Conservation (phyloP, 345 rosid genomes). For the Eucalyptus polybractea region DNA sequence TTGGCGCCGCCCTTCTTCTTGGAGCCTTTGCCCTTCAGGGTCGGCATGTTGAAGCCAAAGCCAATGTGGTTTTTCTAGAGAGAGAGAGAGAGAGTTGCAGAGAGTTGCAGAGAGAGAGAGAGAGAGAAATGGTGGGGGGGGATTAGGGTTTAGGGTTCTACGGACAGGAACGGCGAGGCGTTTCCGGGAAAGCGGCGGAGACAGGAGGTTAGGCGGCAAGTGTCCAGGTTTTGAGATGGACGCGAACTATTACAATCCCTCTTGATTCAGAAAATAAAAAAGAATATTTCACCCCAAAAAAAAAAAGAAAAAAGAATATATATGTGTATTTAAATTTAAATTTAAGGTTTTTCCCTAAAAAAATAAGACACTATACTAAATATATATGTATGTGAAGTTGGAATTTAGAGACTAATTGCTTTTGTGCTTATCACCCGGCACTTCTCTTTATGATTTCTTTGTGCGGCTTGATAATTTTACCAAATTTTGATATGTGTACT, state of each 20-base stretch:
- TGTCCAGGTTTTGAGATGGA: neutral
- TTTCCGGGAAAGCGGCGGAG: neutral
- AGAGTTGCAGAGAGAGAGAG: neutral
- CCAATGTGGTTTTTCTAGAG: neutral
- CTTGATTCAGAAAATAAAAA: neutral
- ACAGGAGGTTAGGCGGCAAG: neutral
- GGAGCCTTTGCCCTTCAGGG: neutral
- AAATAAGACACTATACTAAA: neutral
- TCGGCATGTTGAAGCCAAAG: neutral
- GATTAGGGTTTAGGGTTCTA: neutral
- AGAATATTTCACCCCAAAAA: neutral
- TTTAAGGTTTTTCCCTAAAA: neutral
- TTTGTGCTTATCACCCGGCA: neutral
- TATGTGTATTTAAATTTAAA: neutral
- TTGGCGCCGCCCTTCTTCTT: neutral
- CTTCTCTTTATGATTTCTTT: neutral
- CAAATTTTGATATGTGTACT: neutral
- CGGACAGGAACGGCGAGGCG: neutral
- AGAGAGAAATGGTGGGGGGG: neutral
- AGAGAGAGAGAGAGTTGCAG: neutral
- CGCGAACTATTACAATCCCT: neutral
- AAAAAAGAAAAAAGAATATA: neutral
- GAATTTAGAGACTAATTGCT: neutral
- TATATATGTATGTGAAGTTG: neutral
- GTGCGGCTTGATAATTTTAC: neutral